These are phyloP conservation scores for Blastomyces percursus DNA, from an alignment of 2,329 filamentous ascomycete genomes.

Conservation along the genomic window DNA sequence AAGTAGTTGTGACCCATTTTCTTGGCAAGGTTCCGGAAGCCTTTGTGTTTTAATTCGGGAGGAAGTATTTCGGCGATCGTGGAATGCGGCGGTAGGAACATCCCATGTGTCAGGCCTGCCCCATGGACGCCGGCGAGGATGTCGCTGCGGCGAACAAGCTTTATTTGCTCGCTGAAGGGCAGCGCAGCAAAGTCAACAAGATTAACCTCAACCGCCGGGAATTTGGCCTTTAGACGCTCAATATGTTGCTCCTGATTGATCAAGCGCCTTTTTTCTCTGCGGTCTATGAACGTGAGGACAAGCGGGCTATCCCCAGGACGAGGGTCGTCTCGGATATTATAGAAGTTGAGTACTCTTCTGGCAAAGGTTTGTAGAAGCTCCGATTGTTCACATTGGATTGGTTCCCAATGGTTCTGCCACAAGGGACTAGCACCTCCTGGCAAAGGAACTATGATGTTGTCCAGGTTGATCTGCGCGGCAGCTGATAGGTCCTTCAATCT, in stretches of 20 bases:
- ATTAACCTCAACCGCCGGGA: slow-evolving; percentile 22
- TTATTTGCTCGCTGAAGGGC: slow-evolving; percentile 30
- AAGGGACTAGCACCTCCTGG: slow-evolving; percentile 34
- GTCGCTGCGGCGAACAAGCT: slow-evolving; percentile 29
- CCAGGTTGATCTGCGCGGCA: slow-evolving; percentile 7
- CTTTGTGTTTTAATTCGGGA: slow-evolving; percentile 24
- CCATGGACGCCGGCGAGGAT: slow-evolving; percentile 38
- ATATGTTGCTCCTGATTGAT: slow-evolving; percentile 21
- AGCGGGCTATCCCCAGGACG: slow-evolving; percentile 2
- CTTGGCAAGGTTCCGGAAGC: slow-evolving; percentile 35
- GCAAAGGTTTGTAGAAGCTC: slow-evolving; percentile 25
- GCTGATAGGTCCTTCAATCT: slow-evolving; percentile 20
- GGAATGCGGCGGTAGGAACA: slow-evolving; percentile 30
- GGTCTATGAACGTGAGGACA: slow-evolving; percentile 29
- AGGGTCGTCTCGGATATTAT: slow-evolving; percentile 14
- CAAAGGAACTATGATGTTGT: slow-evolving; percentile 32
- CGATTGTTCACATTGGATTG: slow-evolving; percentile 23
- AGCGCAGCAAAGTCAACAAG: slow-evolving; percentile 32
- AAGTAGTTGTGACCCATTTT: slow-evolving; percentile 32
- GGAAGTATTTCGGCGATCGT: slow-evolving; percentile 38
- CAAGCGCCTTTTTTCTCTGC: slow-evolving; percentile 25
- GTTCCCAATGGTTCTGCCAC: slow-evolving; percentile 34
- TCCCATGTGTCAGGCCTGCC: slow-evolving; percentile 33
- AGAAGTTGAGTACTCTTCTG: slow-evolving; percentile 18
- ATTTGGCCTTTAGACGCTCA: slow-evolving; percentile 16